A percentile compares a stretch with the other conserved stretches of the same genome.
Evolutionary conservation across 768 basidiomycete species (phyloP).

Genomic region (Suillus subaureus): DNA sequence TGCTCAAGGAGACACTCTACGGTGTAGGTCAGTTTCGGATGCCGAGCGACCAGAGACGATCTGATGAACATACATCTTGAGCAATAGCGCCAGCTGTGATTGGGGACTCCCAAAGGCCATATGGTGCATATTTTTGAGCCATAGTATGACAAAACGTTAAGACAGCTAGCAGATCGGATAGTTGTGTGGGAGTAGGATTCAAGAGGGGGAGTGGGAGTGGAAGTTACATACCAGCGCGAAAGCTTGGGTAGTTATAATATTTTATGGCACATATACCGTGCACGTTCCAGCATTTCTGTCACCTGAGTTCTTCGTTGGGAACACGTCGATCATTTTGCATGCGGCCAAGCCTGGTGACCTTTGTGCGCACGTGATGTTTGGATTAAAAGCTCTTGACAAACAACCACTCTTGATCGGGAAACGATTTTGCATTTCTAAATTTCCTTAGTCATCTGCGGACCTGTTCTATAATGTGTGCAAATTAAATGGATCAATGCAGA

Average conservation of each 20-base stretch:
- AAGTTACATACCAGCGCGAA: background rate
- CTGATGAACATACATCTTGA: conserved; percentile 40
- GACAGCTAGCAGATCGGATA: background rate
- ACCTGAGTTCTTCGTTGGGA: background rate
- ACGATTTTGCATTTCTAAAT: too few relatives aligned
- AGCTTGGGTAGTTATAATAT: background rate
- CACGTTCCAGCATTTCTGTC: background rate
- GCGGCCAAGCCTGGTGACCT: background rate
- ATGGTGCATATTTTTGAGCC: conserved; percentile 43
- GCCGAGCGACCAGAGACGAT: background rate
- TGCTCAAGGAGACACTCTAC: conserved; percentile 36
- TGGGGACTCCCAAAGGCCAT: conserved; percentile 64
- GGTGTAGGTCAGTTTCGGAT: background rate
- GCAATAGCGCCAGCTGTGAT: conserved; percentile 56
- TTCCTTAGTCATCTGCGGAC: too few relatives aligned
- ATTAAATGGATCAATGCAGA: too few relatives aligned
- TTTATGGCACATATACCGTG: background rate
- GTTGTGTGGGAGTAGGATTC: background rate
- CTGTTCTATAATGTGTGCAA: too few relatives aligned
- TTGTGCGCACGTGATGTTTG: background rate
- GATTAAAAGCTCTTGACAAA: background rate
- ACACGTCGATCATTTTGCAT: background rate
- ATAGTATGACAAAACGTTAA: conserved; percentile 10
- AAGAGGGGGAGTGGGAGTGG: background rate
- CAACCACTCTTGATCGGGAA: background rate